phyloP scores from a whole-genome alignment of 2,329 filamentous ascomycete genomes.

The Helotiales sp. region DNA sequence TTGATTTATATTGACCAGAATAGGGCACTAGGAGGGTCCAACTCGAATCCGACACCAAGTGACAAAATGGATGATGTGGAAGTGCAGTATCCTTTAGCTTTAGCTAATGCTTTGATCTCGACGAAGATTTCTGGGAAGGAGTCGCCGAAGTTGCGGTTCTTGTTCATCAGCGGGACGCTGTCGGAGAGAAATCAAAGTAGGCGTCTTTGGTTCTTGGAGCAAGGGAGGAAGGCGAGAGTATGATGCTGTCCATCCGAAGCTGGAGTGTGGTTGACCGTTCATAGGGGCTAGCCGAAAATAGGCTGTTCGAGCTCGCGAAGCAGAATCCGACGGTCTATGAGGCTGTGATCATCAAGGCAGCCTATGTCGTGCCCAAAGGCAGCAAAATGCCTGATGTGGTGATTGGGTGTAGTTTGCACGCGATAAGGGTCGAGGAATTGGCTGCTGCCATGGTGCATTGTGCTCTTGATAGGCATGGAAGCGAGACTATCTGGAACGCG shows the following conservation, averaged over 20 bases:
- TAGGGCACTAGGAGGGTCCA: conserved; percentile 7
- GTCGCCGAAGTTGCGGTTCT: conserved; percentile 37
- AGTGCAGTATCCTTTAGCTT: conserved; percentile 10
- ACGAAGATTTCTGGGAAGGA: neutral
- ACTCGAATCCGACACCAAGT: conserved; percentile 22
- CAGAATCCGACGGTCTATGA: conserved; percentile 1
- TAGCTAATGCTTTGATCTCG: conserved; percentile 2
- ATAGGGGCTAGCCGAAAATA: conserved; percentile 10
- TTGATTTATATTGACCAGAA: neutral
- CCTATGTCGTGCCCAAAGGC: neutral
- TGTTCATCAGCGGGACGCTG: conserved; percentile 40
- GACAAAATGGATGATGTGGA: conserved; percentile 26
- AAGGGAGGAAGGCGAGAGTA: conserved; percentile 35
- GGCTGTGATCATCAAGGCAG: conserved; percentile 5
- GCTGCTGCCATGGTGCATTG: conserved; percentile 13
- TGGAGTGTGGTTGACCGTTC: neutral
- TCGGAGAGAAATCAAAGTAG: conserved; percentile 42
- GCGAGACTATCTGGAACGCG: neutral
- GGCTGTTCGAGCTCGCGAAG: conserved; percentile 5
- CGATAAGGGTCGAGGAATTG: conserved; percentile 9
- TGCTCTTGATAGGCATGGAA: conserved; percentile 10
- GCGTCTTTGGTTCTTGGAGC: conserved; percentile 40
- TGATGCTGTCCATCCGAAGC: neutral
- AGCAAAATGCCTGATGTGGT: conserved; percentile 1
- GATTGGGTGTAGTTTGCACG: neutral